Evolutionary conservation across 768 basidiomycete species (phyloP), one percentile per base, ranked within the genome.

Genomic region (Hortiboletus flavorubellus): DNA sequence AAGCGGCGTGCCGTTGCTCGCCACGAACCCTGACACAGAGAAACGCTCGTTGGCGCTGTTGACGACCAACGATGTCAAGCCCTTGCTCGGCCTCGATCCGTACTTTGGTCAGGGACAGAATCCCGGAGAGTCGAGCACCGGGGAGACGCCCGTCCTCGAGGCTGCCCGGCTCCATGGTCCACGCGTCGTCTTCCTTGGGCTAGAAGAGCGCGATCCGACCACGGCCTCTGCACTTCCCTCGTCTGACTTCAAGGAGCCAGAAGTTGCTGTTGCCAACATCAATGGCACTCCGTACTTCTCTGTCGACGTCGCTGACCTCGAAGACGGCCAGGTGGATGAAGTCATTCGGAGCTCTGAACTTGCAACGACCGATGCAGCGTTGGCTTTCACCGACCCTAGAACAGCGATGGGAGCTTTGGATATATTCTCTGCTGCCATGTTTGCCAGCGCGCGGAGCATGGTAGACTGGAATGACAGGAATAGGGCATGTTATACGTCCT

Each of bases 391-490:
- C 16, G 90, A 93, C 52, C 78, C 91, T 4, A 71, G 91, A 48
- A 63, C 76, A 2, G 76, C 85, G 40, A 80, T 83, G 70, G 73
- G 75, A 2, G 72, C 68, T 15, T 74, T 95, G 63, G 82, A 84
- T 62, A 63, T 63, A 3, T 86, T 89, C 64, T 82, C 83, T 33
- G 91, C 87, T 1, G 86, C 82, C 0, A 72, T 98, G 0, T 91
- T 91, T 64, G 90, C 91, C 0, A 78, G 80, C 52, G 91, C 87
- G 2, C 76, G 91, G 53, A 88, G 85, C 41, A 76, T 98, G 81
- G 77, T 89, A 3, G 96, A 98, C 67, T 99, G 96, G 96, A 98
- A 97, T 68, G 78, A 76, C 47, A 77, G 93, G 51, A 96, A 95
- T 72, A 91, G 86, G 77, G 93, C 84, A 63, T 34, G 75, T 61